phyloP scores from a whole-genome alignment of 306 rosid species.

The Quercus gilva region DNA sequence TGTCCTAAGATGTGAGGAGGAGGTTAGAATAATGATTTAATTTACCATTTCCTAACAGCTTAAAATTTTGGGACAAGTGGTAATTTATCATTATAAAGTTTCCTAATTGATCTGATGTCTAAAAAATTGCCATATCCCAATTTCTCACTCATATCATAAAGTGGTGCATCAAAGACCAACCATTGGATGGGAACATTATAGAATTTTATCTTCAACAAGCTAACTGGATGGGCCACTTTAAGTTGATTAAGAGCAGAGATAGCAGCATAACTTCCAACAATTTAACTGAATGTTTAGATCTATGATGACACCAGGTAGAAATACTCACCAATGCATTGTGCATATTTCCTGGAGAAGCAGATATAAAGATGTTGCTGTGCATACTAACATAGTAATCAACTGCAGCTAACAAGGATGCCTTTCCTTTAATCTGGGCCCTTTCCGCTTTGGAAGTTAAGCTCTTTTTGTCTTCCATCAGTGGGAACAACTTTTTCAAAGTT shows the following conservation, averaged over 20 bases:
- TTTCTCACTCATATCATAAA: not conserved
- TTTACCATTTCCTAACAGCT: too few relatives aligned
- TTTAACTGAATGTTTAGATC: not conserved
- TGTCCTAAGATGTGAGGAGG: too few relatives aligned
- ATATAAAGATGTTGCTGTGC: conserved; percentile 89
- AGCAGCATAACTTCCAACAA: not conserved
- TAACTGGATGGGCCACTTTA: not conserved
- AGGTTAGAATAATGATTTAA: too few relatives aligned
- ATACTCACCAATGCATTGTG: conserved; percentile 94
- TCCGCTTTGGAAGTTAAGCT: conserved; percentile 77
- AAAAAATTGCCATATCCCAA: not conserved
- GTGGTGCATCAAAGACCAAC: not conserved
- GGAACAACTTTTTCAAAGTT: conserved; percentile 66
- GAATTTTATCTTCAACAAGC: not conserved
- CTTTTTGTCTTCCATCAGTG: conserved; percentile 90
- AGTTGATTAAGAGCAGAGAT: not conserved
- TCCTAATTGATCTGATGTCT: not conserved
- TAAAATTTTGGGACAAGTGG: too few relatives aligned
- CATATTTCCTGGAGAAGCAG: conserved; percentile 99
- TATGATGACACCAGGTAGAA: conserved; percentile 5
- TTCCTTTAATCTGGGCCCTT: conserved; percentile 74
- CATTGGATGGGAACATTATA: not conserved
- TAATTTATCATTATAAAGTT: not conserved
- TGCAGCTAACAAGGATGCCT: conserved; percentile 95
- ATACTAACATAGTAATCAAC: conserved; percentile 85